Base-by-base conservation (phyloP, 768 basidiomycete genomes). In the Lentinula boryana region DNA sequence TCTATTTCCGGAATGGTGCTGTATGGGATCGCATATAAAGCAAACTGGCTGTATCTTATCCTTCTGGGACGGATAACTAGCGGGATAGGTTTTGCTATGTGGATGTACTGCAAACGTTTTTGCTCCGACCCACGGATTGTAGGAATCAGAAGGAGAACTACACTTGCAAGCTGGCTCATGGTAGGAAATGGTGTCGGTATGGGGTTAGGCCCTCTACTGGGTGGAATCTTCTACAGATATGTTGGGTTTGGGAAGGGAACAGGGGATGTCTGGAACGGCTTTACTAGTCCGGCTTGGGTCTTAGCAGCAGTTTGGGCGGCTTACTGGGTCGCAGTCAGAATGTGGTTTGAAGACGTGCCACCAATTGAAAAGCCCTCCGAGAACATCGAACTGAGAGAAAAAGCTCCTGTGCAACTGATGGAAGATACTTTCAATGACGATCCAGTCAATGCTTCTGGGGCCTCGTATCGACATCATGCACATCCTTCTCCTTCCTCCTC, bases 81-180 rank as follows among this genome's bases (percentile, higher is more conserved):
- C 38, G 87, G 87, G 1, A 65, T 87, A 41, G 80, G 80, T 5
- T 87, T 86, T 67, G 79, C 84, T 3, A 75, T 80, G 31, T 86
- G 82, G 75, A 83, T 90, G 85, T 88, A 87, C 70, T 74, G 71
- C 65, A 88, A 87, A 65, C 79, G 84, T 13, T 89, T 85, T 67
- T 89, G 87, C 68, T 80, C 76, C n/a, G 88, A 89, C 68, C 80
- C 84, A 3, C 81, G 82, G n/a, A 79, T 89, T 58, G 84, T 89
- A 16, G 85, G 87, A 31, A 69, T 87, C 27, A 81, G 85, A 32
- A 76, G 83, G 27, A 76, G 86, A 36, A 88, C 85, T 10, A 84
- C 81, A 0, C 78, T 87, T 16, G 84, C 84, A 3, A 79, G 83
- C 16, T 86, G 80, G 80, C 71, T 85, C 21, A 86, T 88, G 33